A percentile compares a stretch with the other conserved stretches of the same genome.
These are phyloP conservation scores for Cylindrotheca fusiformis DNA, from an alignment of 108 stramenopile species.

Conservation along the genomic window DNA sequence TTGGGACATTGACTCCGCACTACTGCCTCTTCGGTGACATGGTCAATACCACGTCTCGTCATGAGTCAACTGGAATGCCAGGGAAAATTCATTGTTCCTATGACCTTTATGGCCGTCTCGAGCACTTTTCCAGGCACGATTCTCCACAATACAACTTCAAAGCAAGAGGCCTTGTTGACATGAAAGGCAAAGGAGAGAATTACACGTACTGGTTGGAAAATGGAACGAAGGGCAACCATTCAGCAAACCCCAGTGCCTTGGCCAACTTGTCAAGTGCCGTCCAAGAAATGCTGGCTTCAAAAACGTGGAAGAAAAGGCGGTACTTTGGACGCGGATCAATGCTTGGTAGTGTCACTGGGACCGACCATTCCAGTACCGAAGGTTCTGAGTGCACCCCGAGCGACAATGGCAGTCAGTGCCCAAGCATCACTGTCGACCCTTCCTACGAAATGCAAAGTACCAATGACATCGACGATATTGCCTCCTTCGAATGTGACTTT, in stretches of 20 bases:
- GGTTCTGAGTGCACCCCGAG: neutral
- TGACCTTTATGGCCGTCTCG: constrained; percentile 3
- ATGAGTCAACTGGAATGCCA: constrained; percentile 34
- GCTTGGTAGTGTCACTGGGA: neutral
- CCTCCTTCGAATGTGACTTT: neutral
- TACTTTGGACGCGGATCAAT: neutral
- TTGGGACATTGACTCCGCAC: constrained; percentile 28
- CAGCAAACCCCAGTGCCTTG: neutral
- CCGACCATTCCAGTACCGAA: neutral
- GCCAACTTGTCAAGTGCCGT: neutral
- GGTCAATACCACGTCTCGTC: constrained; percentile 47
- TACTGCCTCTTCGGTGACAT: constrained; percentile 63
- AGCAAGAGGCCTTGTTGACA: constrained; percentile 37
- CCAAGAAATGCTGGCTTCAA: neutral
- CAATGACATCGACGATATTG: neutral
- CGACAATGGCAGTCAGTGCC: neutral
- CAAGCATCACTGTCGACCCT: neutral
- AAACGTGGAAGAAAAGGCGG: neutral
- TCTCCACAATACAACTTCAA: neutral
- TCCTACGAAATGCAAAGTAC: neutral
- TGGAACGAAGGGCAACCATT: constrained; percentile 14
- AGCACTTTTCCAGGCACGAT: neutral
- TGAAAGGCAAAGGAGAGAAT: constrained; percentile 42
- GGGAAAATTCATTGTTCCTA: constrained; percentile 28
- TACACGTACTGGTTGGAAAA: constrained; percentile 39